Base-by-base conservation (phyloP, 2,329 filamentous ascomycete genomes). In the Dactylella cylindrospora region DNA sequence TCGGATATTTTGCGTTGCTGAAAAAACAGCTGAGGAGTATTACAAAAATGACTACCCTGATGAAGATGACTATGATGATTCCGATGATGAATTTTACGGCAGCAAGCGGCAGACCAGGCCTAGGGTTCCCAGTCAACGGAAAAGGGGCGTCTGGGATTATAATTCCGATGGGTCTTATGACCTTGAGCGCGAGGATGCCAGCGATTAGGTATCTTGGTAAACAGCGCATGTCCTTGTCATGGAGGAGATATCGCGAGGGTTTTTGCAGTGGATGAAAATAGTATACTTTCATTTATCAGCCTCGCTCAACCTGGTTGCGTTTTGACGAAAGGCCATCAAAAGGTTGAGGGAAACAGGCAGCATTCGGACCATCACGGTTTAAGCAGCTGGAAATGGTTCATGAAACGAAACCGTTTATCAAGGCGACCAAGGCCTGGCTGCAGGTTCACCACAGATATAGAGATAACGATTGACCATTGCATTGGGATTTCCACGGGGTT, bases 1-100 rank as follows among this genome's bases (percentile, higher is more conserved):
- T 6, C 23, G 5, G 19, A 9, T 12, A 17, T 26, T 8, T 25
- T 8, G 13, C 9, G 19, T 35, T 3, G n/a, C n/a, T n/a, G n/a
- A n/a, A n/a, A n/a, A n/a, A n/a, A 33, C 15, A 68, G 67, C 67
- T 22, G 67, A 68, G 64, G 67, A 68, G 41, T 69, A 67, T 35
- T 66, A 68, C 36, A 68, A 66, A 22, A 69, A 69, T 26, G 67
- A 69, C 45, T 69, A 69, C 45, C 67, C 67, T n/a, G 67, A 69
- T 31, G 67, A 69, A 31, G 64, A 67, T 39, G 33, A 55, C 13
- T 65, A 67, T 26, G 62, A 52, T 28, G 66, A 62, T 26, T 67
- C 67, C 38, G 65, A 68, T 29, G 64, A 66, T 19, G 66, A 61
- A 1, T 35, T 54, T 23, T 45, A 55, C 23, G 62, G 26, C 19